Evolutionary conservation across 2,329 filamentous ascomycete genomes (phyloP).

Genomic region (Coniella lustricola): DNA sequence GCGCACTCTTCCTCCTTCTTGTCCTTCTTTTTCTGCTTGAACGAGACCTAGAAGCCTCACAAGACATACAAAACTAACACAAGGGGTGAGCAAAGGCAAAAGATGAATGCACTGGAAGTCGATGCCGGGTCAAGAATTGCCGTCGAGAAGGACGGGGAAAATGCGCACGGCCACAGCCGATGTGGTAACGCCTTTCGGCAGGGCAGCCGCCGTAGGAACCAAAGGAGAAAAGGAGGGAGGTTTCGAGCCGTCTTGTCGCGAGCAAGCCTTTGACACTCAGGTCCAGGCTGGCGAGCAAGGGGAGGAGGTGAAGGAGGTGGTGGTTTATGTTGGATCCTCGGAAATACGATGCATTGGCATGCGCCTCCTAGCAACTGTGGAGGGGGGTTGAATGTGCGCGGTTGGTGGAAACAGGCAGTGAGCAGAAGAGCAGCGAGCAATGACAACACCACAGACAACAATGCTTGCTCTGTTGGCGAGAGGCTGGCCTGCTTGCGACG

Average conservation of each 20-base stretch:
- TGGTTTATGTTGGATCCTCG: background rate
- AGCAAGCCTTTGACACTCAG: background rate
- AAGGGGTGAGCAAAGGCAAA: no score
- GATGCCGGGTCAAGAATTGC: no score
- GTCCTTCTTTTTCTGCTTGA: no score
- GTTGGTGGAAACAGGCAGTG: background rate
- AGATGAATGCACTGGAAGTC: no score
- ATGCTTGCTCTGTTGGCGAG: no score
- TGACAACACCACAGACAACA: no score
- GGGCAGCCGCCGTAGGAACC: no score
- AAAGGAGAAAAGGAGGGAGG: no score
- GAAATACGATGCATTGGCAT: background rate
- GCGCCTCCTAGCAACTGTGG: background rate
- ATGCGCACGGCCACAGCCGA: no score
- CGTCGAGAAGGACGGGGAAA: no score
- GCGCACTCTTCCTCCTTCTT: background rate
- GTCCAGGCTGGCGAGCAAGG: background rate
- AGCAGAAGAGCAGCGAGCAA: background rate
- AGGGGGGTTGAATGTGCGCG: background rate
- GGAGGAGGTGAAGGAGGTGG: no score
- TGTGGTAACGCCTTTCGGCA: background rate
- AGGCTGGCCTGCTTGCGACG: no score
- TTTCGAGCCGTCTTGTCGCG: background rate
- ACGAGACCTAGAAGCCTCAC: constrained; percentile 11
- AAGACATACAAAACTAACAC: background rate